Evolutionary conservation across 768 basidiomycete genomes (phyloP).

Genomic region (Rhodotorula kratochvilovae): DNA sequence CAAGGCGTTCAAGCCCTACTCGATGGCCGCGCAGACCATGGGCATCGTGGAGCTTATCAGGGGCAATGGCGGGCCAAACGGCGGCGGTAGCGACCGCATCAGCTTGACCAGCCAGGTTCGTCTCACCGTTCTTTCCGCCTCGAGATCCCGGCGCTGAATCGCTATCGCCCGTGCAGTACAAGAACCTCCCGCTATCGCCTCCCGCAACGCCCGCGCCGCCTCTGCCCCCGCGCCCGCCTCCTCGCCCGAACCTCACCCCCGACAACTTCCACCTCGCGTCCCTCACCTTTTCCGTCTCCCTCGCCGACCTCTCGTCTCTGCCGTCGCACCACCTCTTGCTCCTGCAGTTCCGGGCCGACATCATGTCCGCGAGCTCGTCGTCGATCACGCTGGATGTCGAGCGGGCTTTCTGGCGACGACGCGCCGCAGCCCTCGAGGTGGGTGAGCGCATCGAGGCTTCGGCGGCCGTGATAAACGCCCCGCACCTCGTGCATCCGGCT

Average conservation of each 20-base stretch:
- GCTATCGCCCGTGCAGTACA: no score
- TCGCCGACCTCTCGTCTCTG: background rate
- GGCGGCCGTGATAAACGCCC: no score
- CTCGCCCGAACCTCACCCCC: background rate
- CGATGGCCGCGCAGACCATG: background rate
- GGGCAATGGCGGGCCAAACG: background rate
- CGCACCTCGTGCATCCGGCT: no score
- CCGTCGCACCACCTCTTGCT: background rate
- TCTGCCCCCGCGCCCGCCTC: background rate
- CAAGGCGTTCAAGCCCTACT: background rate
- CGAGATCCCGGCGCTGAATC: no score
- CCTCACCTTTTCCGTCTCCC: background rate
- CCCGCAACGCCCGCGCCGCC: background rate
- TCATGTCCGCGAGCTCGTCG: background rate
- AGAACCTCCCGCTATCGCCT: background rate
- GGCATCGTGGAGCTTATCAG: background rate
- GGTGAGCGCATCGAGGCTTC: background rate
- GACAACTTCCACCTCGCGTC: slow-evolving; percentile 3
- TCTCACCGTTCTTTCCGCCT: background rate
- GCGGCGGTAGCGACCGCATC: background rate
- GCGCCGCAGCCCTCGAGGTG: background rate
- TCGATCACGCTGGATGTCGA: background rate
- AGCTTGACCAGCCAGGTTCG: background rate
- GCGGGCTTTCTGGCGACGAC: slow-evolving; percentile 1
- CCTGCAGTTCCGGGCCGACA: slow-evolving; percentile 3